These are phyloP conservation scores for Starmerella scarabaei DNA, from an alignment of 805 yeast genomes.

Conservation along the genomic window DNA sequence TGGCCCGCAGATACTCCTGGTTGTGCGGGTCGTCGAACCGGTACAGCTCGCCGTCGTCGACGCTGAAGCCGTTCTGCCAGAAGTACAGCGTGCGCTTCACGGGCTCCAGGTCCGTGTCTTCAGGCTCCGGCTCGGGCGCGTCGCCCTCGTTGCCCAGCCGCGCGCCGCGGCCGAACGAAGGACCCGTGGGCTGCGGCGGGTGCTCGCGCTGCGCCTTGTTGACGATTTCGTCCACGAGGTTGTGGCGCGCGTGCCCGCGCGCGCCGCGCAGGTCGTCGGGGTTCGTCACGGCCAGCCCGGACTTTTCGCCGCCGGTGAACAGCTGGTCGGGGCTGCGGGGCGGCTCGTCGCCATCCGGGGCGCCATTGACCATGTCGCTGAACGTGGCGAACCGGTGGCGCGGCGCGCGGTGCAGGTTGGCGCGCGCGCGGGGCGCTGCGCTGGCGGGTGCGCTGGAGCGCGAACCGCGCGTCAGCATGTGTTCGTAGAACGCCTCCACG, in stretches of 20 bases:
- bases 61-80: slow-evolving; percentile 94
- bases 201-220: slow-evolving; percentile 25
- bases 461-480: too few species aligned
- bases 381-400: slow-evolving; percentile 24
- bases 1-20: slow-evolving; percentile 58
- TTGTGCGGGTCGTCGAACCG: slow-evolving; percentile 91
- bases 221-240: slow-evolving; percentile 28
- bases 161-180: slow-evolving; percentile 25
- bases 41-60: slow-evolving; percentile 78
- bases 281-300: slow-evolving; percentile 64
- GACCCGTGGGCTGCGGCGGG: slow-evolving; percentile 1
- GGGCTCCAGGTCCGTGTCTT: slow-evolving; percentile 27
- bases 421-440: not conserved
- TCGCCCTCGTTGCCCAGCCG: slow-evolving; percentile 26
- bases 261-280: slow-evolving; percentile 32
- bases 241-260: slow-evolving; percentile 2
- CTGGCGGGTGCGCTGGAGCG: slow-evolving; percentile 9
- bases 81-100: slow-evolving; percentile 77
- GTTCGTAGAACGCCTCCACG: too few species aligned
- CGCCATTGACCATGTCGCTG: slow-evolving; percentile 20
- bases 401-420: slow-evolving; percentile 6
- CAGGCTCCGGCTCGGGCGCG: slow-evolving; percentile 17
- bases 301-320: slow-evolving; percentile 55
- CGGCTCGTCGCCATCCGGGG: slow-evolving; percentile 2
- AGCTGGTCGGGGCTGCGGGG: too few species aligned